Percentiles rank a stretch among this genome's conserved stretches.
Evolutionary conservation across 2,329 filamentous ascomycete species (phyloP).

Genomic region (Lomentospora prolificans): DNA sequence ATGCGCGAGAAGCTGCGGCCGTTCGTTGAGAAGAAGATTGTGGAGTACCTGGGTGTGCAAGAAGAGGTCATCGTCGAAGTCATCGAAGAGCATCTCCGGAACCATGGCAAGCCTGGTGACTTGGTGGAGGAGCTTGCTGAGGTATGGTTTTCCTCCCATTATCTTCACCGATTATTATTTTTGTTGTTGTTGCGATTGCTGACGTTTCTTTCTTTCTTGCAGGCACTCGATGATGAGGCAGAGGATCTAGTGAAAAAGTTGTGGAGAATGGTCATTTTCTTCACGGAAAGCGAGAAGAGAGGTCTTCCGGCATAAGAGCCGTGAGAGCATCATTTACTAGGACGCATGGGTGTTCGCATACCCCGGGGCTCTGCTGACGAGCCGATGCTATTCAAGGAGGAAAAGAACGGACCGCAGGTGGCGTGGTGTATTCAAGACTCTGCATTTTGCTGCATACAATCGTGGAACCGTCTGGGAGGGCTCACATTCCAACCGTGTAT

Average conservation of each 20-base stretch:
- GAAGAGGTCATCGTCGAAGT: slow-evolving; percentile 92
- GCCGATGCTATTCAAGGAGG: neutral
- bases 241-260: slow-evolving; percentile 92
- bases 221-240: slow-evolving; percentile 90
- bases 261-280: slow-evolving; percentile 98
- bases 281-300: slow-evolving; percentile 86
- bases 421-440: too few species aligned
- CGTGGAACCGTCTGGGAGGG: too few species aligned
- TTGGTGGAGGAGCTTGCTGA: slow-evolving; percentile 78
- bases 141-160: slow-evolving; percentile 39
- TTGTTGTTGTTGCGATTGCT: too few species aligned
- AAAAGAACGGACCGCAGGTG: too few species aligned
- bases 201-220: too few species aligned
- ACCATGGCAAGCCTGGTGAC: slow-evolving; percentile 63
- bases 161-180: neutral
- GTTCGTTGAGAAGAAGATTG: slow-evolving; percentile 96
- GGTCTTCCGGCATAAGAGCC: slow-evolving; percentile 58
- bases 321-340: neutral
- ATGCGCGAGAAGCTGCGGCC: slow-evolving; percentile 80
- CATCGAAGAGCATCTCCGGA: slow-evolving; percentile 76
- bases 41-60: slow-evolving; percentile 92
- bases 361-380: too few species aligned
- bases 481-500: too few species aligned
- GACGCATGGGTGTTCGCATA: too few species aligned
- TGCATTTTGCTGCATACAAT: too few species aligned